Evolutionary conservation across 2,329 filamentous ascomycete genomes (phyloP).

Genomic region (Talaromyces marneffei): DNA sequence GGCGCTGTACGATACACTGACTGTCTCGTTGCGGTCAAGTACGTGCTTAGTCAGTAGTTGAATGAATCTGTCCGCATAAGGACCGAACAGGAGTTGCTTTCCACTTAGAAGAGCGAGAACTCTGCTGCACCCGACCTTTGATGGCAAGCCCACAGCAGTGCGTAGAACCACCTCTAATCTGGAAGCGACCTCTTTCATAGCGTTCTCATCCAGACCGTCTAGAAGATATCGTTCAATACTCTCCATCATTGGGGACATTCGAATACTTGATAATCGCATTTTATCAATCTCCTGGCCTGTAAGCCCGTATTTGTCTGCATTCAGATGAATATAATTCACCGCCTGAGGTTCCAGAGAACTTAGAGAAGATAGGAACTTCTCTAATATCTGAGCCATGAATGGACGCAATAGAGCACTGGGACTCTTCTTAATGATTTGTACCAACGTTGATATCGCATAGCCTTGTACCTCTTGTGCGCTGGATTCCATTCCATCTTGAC

Average conservation of each 20-base stretch:
- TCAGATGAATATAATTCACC: slow-evolving; percentile 88
- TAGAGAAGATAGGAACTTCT: slow-evolving; percentile 71
- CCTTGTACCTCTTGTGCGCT: slow-evolving; percentile 79
- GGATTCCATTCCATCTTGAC: slow-evolving; percentile 82
- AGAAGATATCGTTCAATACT: slow-evolving; percentile 78
- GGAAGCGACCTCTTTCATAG: slow-evolving; percentile 69
- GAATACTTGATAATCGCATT: slow-evolving; percentile 72
- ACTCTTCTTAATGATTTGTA: slow-evolving; percentile 85
- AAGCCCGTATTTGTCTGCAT: slow-evolving; percentile 74
- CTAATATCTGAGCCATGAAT: slow-evolving; percentile 75
- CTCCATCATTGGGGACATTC: slow-evolving; percentile 83
- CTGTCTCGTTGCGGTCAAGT: slow-evolving; percentile 88
- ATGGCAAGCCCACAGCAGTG: slow-evolving; percentile 80
- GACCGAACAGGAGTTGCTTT: slow-evolving; percentile 65
- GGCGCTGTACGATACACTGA: slow-evolving; percentile 80
- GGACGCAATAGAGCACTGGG: slow-evolving; percentile 67
- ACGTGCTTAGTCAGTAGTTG: slow-evolving; percentile 73
- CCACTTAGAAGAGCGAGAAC: slow-evolving; percentile 81
- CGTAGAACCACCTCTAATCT: slow-evolving; percentile 75
- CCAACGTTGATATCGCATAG: slow-evolving; percentile 75
- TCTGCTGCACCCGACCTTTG: slow-evolving; percentile 84
- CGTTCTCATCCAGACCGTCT: slow-evolving; percentile 69
- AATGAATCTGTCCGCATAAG: slow-evolving; percentile 70
- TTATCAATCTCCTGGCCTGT: slow-evolving; percentile 88
- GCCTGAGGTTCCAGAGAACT: slow-evolving; percentile 84